Evolutionary conservation across 1,284 basidiomycete species (phyloP).

Genomic region (Testicularia cyperi): DNA sequence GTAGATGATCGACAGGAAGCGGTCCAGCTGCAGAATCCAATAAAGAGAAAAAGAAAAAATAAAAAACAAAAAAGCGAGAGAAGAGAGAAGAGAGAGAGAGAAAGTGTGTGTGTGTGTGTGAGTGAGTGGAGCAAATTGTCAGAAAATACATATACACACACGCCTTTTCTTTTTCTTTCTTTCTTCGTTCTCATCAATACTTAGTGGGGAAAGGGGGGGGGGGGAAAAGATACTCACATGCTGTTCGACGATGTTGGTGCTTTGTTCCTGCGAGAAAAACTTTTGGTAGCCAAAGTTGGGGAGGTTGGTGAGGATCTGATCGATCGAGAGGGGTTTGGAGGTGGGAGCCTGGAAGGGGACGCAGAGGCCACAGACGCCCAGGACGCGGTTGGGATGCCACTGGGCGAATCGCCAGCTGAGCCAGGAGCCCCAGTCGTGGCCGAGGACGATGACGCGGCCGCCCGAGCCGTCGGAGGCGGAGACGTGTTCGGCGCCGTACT

Average conservation of each 20-base stretch:
- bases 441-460: conserved; percentile 42
- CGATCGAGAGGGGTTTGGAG: conserved; percentile 24
- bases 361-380: conserved; percentile 45
- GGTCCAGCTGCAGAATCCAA: conserved; percentile 18
- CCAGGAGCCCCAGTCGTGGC: conserved; percentile 52
- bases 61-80: no score
- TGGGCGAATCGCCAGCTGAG: conserved; percentile 44
- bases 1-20: conserved; percentile 41
- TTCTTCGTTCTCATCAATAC: no score
- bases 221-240: no score
- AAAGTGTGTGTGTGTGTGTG: no score
- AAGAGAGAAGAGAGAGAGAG: no score
- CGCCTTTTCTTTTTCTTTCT: no score
- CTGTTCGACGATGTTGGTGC: conserved; percentile 45
- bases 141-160: no score
- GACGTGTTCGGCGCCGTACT: conserved; percentile 25
- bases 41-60: background rate
- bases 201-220: no score
- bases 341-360: conserved; percentile 40
- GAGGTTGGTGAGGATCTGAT: conserved; percentile 23
- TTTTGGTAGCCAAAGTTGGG: conserved; percentile 49
- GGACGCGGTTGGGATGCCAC: conserved; percentile 34
- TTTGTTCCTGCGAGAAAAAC: conserved; percentile 42
- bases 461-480: conserved; percentile 22
- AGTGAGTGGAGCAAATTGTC: no score